Percentiles rank a stretch among this genome's conserved stretches.
Evolutionary conservation across 495 filamentous ascomycete genomes (phyloP).

Genomic region (Oidiodendron maius): DNA sequence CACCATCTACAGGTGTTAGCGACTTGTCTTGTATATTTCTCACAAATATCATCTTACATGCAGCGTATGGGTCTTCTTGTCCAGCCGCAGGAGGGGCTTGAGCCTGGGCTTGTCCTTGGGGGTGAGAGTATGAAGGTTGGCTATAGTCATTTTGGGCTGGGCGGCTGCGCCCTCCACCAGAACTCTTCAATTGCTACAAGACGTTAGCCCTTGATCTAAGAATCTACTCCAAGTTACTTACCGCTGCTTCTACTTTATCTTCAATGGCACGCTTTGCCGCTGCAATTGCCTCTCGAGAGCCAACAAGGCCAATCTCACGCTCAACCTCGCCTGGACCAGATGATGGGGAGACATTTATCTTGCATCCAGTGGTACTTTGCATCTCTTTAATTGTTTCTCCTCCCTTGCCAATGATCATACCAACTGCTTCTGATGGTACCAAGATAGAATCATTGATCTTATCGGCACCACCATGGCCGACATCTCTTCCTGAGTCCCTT

Average conservation of each 20-base stretch:
- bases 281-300: constrained; percentile 63
- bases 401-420: constrained; percentile 87
- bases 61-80: constrained; percentile 52
- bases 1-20: constrained; percentile 41
- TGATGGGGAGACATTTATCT: constrained; percentile 79
- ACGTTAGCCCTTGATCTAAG: constrained; percentile 21
- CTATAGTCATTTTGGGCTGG: constrained; percentile 27
- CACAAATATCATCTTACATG: constrained; percentile 34
- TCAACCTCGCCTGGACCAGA: constrained; percentile 63
- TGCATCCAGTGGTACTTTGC: constrained; percentile 74
- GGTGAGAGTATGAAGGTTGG: constrained; percentile 28
- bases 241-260: constrained; percentile 82
- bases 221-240: constrained; percentile 32
- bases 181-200: constrained; percentile 42
- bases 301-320: constrained; percentile 75
- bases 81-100: constrained; percentile 28
- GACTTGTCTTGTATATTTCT: neutral
- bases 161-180: constrained; percentile 40
- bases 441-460: constrained; percentile 73
- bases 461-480: constrained; percentile 39
- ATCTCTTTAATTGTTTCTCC: constrained; percentile 85
- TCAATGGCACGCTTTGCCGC: constrained; percentile 71
- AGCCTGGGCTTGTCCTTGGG: constrained; percentile 27
- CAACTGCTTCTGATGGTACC: constrained; percentile 79
- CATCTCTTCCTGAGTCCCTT: constrained; percentile 23